Percentiles rank a stretch among this genome's conserved stretches.
Evolutionary conservation across 2,329 filamentous ascomycete genomes (phyloP).

Genomic region (Hypocreales sp.): DNA sequence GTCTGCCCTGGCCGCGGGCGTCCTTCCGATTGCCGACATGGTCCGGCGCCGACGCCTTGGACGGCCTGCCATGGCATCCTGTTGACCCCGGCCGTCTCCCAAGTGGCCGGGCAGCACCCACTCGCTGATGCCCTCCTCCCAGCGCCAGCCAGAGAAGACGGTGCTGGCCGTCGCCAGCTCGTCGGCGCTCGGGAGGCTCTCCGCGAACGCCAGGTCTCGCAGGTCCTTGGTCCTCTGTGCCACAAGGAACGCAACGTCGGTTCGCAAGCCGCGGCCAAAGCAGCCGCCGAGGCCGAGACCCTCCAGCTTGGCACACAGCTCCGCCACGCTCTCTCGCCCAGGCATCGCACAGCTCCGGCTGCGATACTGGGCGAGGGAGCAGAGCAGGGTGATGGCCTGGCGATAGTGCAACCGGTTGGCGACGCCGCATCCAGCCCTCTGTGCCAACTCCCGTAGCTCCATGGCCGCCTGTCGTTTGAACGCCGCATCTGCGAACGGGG

Average conservation of each 20-base stretch:
- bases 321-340: constrained; percentile 19
- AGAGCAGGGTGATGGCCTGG: constrained; percentile 22
- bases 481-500: constrained; percentile 2
- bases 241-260: constrained; percentile 33
- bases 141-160: constrained; percentile 20
- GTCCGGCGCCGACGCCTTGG: too few relatives aligned
- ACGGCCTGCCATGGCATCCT: too few relatives aligned
- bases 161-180: constrained; percentile 5
- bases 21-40: too few relatives aligned
- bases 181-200: constrained; percentile 18
- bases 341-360: constrained; percentile 23
- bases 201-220: constrained; percentile 37
- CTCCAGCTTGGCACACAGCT: constrained; percentile 25
- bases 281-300: constrained; percentile 14
- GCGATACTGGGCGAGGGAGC: constrained; percentile 30
- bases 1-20: too few relatives aligned
- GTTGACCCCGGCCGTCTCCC: too few relatives aligned
- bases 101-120: constrained; percentile 14
- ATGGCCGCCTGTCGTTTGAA: constrained; percentile 6
- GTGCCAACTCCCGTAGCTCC: constrained; percentile 9
- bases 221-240: constrained; percentile 37
- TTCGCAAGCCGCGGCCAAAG: constrained; percentile 21
- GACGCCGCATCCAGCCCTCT: constrained; percentile 2
- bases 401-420: constrained; percentile 9
- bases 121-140: constrained; percentile 25